Base-by-base conservation (phyloP, 129 eudicot genomes). In the Silybum marianum region DNA sequence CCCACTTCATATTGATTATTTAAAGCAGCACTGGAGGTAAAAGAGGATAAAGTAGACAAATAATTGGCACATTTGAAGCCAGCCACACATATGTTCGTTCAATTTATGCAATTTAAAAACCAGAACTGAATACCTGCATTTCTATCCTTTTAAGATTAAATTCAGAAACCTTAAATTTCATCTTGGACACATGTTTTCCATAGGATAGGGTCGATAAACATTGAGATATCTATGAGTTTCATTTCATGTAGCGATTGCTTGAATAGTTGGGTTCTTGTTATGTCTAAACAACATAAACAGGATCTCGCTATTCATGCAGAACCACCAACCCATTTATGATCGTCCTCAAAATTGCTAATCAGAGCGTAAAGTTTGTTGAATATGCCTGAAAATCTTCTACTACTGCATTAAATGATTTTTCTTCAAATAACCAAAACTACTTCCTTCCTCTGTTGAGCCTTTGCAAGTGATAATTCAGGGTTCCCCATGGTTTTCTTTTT, bases 361-460 rank as follows among this genome's bases (percentile, higher is more conserved):
- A 69, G 32, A 75, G 18, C 63, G 60, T 5, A 21, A 79, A 4
- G 71, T 40, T 73, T 73, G 73, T 81, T 7, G 34, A 81, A 66
- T 54, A 81, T 81, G 75, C 67, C 77, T 76, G 71, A 30, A 42
- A 81, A 69, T 82, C 77, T 48, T 81, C 25, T 58, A 14, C 63
- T 13, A 68, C 62, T 46, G 40, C 75, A 63, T 42, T 63, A 73
- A 72, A 74, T 26, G 26, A 32, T 67, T 63, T 23, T 9, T 32
- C 6, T 63, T 77, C 24, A 7, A 21, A 62, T 30, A 23, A 58
- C 11, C 22, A 82, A 54, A 76, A 63, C 83, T 83, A 83, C 71
- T 83, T 83, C 25, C 83, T 78, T 72, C 86, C 86, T 83, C 83
- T 83, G 83, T 83, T 83, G 32, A 83, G 86, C 86, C 86, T 72